A percentile compares a stretch with the other conserved stretches of the same genome.
Conservation (phyloP, 345 rosid genomes). For the Eutrema japonicum region DNA sequence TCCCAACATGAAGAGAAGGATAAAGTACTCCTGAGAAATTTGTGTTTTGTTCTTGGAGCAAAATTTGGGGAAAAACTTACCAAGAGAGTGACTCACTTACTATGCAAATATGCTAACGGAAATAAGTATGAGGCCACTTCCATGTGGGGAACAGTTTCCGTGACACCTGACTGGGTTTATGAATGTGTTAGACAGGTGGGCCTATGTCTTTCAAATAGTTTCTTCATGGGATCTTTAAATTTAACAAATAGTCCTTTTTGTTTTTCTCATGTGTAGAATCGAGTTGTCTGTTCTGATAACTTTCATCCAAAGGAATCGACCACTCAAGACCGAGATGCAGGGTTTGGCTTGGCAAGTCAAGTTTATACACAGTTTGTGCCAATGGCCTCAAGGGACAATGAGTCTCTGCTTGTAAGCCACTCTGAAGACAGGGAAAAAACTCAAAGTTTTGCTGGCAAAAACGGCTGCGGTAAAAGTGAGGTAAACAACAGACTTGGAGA, state of each 20-base stretch:
- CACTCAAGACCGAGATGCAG: constrained; percentile 68
- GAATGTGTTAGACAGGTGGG: constrained; percentile 88
- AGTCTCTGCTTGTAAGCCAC: constrained; percentile 59
- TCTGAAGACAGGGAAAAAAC: constrained; percentile 48
- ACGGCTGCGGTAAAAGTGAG: constrained; percentile 34
- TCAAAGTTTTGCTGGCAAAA: constrained; percentile 40
- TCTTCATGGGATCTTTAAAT: constrained; percentile 18
- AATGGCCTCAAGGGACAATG: constrained; percentile 52
- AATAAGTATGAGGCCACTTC: constrained; percentile 78
- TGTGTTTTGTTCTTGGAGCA: constrained; percentile 87
- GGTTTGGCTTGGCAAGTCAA: constrained; percentile 68
- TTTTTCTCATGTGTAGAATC: constrained; percentile 58
- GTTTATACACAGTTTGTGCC: constrained; percentile 64
- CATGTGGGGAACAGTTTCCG: constrained; percentile 68
- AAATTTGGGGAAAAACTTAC: constrained; percentile 65
- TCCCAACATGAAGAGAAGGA: constrained; percentile 87
- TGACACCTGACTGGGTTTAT: constrained; percentile 81
- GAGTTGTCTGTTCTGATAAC: constrained; percentile 61
- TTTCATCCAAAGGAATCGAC: constrained; percentile 79
- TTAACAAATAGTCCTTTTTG: constrained; percentile 6
- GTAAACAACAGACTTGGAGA: constrained; percentile 44
- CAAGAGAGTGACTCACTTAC: constrained; percentile 80
- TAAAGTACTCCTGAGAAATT: constrained; percentile 65
- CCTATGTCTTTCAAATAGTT: constrained; percentile 30
- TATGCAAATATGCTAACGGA: constrained; percentile 78